Conservation (phyloP, 2,329 filamentous ascomycete genomes). For the Fusarium globosum region DNA sequence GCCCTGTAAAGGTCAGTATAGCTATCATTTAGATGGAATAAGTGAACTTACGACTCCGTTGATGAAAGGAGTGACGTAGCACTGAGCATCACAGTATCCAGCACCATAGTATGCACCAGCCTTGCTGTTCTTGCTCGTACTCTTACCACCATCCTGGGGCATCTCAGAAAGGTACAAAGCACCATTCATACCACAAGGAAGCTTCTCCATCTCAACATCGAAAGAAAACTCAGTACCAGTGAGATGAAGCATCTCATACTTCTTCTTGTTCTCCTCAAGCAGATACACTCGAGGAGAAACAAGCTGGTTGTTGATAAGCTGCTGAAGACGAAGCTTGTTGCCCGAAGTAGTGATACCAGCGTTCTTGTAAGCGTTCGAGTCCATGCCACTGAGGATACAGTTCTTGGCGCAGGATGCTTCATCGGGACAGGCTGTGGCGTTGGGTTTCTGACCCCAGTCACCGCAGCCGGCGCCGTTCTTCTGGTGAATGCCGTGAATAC, state of each 20-base stretch:
- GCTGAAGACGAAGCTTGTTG: conserved; percentile 45
- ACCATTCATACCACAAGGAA: conserved; percentile 75
- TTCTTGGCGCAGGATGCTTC: conserved; percentile 62
- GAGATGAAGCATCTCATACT: conserved; percentile 70
- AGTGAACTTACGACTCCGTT: conserved; percentile 56
- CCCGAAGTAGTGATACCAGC: conserved; percentile 50
- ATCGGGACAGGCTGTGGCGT: conserved; percentile 60
- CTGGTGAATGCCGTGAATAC: conserved; percentile 59
- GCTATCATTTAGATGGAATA: accelerated
- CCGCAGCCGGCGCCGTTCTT: conserved; percentile 45
- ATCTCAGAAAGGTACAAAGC: conserved; percentile 70
- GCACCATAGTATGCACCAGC: conserved; percentile 71
- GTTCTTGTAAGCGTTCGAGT: conserved; percentile 57
- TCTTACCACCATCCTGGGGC: conserved; percentile 69
- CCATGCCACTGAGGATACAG: conserved; percentile 65
- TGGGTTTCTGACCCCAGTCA: conserved; percentile 46
- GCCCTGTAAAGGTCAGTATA: conserved; percentile 15
- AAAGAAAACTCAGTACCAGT: conserved; percentile 72
- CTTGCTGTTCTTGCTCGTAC: conserved; percentile 57
- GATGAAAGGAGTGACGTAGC: conserved; percentile 62
- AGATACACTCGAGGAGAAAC: conserved; percentile 66
- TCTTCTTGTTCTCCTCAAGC: conserved; percentile 62
- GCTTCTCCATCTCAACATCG: conserved; percentile 72
- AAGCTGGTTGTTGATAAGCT: conserved; percentile 16
- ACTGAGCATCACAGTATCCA: conserved; percentile 73